phyloP scores from a whole-genome alignment of 2,329 filamentous ascomycete genomes.

The Leptographium lundbergii region DNA sequence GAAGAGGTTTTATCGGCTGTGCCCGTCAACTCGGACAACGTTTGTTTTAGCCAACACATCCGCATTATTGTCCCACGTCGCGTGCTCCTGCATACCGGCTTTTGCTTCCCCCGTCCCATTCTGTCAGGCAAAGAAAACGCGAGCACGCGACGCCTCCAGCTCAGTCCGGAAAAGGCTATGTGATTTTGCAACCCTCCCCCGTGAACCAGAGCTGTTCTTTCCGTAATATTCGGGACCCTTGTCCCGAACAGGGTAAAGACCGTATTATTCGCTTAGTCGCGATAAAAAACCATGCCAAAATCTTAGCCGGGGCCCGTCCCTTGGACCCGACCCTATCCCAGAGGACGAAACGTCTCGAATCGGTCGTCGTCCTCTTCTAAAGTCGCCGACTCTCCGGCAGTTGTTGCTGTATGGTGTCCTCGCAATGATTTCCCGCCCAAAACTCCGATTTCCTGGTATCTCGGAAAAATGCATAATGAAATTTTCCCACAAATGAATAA shows the following conservation, averaged over 20 bases:
- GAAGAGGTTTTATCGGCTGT: not conserved
- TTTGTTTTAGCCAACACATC: not conserved
- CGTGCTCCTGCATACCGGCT: not conserved
- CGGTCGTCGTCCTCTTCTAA: not conserved
- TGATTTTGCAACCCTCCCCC: not conserved
- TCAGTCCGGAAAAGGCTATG: not conserved
- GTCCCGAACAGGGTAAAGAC: not conserved
- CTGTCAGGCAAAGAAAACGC: not conserved
- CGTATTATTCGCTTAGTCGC: not conserved
- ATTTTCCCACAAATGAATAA: conserved; percentile 8
- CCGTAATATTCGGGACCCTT: not conserved
- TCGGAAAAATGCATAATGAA: conserved; percentile 13
- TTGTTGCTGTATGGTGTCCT: not conserved
- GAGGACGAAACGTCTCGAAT: not conserved
- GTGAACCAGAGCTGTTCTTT: not conserved
- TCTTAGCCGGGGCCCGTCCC: not conserved
- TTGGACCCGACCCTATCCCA: not conserved
- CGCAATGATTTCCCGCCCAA: conserved; percentile 2
- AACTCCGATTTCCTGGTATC: conserved; percentile 33
- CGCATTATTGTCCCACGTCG: not conserved
- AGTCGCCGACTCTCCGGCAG: not conserved
- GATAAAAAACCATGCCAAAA: not conserved
- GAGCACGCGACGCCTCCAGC: not conserved
- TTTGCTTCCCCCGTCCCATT: not conserved
- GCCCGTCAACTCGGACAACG: not conserved